phyloP scores from a whole-genome alignment of 441 rosid genomes.

The Adansonia rubrostipa region DNA sequence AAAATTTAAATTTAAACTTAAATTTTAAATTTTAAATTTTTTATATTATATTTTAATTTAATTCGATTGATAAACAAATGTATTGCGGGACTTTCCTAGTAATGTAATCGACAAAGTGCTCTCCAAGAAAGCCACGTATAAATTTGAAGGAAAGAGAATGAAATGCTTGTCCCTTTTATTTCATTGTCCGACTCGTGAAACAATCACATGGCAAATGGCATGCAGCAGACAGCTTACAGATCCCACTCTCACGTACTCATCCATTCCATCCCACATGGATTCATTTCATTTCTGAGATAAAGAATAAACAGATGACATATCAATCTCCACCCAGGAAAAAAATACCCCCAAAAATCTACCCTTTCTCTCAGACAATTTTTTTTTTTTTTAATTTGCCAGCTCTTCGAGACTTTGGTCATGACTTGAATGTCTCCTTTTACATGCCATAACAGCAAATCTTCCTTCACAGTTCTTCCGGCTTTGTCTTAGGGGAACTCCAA shows the following conservation, averaged over 20 bases:
- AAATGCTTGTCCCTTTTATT: neutral
- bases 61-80: too few species aligned
- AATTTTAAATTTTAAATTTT: too few species aligned
- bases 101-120: too few species aligned
- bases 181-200: neutral
- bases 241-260: neutral
- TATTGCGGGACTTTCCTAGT: too few species aligned
- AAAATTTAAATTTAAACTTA: too few species aligned
- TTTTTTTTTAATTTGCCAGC: neutral
- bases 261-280: neutral
- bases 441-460: slow-evolving; percentile 33
- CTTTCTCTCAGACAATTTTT: too few species aligned
- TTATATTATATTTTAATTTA: too few species aligned
- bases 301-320: too few species aligned
- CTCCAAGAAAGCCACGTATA: too few species aligned
- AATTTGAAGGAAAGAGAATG: neutral
- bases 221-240: neutral
- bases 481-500: slow-evolving; percentile 33
- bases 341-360: too few species aligned
- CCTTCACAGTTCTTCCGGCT: slow-evolving; percentile 38
- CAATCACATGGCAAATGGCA: neutral
- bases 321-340: too few species aligned
- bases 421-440: slow-evolving; percentile 25
- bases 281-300: neutral
- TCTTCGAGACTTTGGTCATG: neutral